Conservation (phyloP, 129 eudicot genomes). For the Ambrosia artemisiifolia region DNA sequence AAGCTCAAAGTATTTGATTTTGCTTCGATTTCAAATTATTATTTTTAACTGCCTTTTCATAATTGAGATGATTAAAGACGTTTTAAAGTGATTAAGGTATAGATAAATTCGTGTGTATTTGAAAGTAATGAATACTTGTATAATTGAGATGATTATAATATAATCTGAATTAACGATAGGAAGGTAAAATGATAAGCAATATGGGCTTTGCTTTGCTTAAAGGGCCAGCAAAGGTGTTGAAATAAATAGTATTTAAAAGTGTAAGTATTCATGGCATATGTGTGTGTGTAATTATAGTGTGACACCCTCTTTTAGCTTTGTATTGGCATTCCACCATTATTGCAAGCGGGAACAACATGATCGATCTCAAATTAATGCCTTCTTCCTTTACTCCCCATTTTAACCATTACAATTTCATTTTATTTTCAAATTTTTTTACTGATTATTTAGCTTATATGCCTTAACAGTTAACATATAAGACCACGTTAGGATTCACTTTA, state of each 20-base stretch:
- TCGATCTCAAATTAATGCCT: conserved; percentile 30
- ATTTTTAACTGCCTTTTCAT: background rate
- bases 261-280: conserved; percentile 31
- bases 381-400: conserved; percentile 17
- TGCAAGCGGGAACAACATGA: conserved; percentile 30
- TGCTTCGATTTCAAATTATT: background rate
- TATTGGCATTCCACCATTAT: conserved; percentile 29
- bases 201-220: conserved; percentile 46
- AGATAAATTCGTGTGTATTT: conserved; percentile 1
- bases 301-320: conserved; percentile 20
- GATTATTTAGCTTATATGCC: background rate
- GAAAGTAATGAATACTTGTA: conserved; percentile 9
- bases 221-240: conserved; percentile 49
- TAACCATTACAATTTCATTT: background rate
- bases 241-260: conserved; percentile 13
- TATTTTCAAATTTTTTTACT: background rate
- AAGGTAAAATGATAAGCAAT: conserved; percentile 17
- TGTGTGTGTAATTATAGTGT: conserved; percentile 31
- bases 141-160: conserved; percentile 12
- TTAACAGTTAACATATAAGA: background rate
- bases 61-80: background rate
- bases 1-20: too few relatives aligned
- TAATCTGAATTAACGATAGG: background rate
- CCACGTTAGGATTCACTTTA: too few relatives aligned
- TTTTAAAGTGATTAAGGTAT: background rate